A percentile compares a stretch with the other conserved stretches of the same genome.
Conservation (phyloP, 306 rosid genomes). For the Rosa lucieae region DNA sequence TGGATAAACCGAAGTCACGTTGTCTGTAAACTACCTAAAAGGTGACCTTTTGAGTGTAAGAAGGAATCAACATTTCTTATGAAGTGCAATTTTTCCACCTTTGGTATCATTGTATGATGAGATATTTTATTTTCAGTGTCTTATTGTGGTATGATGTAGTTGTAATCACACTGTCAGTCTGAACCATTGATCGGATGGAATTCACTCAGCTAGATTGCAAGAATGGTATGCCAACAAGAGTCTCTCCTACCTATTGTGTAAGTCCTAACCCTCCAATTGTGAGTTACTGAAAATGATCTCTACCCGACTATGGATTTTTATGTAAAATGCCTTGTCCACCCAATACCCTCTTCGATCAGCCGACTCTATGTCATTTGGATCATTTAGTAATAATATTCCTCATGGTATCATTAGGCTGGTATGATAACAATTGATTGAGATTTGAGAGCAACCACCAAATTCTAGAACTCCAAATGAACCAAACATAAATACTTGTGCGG, state of each 20-base stretch:
- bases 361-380: conserved; percentile 3
- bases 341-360: neutral
- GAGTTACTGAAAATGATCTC: neutral
- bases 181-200: neutral
- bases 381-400: neutral
- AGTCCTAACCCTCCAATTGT: neutral
- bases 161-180: neutral
- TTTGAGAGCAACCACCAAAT: conserved; percentile 9
- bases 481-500: conserved; percentile 33
- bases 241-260: neutral
- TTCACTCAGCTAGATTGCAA: neutral
- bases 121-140: conserved; percentile 28
- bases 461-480: neutral
- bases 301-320: neutral
- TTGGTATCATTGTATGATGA: conserved; percentile 56
- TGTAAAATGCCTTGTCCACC: neutral
- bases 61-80: neutral
- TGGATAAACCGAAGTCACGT: neutral
- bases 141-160: conserved; percentile 22
- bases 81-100: neutral
- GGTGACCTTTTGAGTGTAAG: neutral
- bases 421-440: conserved; percentile 12
- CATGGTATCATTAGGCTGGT: neutral
- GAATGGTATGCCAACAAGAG: neutral
- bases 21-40: neutral